Evolutionary conservation across 164 flowering plant genomes (phyloP).

Genomic region (Echeveria elegans): DNA sequence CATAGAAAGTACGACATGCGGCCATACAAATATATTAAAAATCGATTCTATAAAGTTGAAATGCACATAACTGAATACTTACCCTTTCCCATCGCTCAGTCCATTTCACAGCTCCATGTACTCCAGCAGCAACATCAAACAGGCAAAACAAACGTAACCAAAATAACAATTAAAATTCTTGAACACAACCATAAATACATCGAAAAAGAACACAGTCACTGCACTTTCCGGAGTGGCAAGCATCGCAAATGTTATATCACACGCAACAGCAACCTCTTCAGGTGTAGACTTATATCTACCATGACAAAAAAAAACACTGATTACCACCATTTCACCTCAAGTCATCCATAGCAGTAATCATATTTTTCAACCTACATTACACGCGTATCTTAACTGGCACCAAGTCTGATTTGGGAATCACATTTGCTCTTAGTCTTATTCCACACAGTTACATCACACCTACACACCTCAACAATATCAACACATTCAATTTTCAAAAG

Average conservation of each 20-base stretch:
- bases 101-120: conserved; percentile 72
- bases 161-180: too few species aligned
- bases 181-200: neutral
- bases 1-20: too few species aligned
- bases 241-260: conserved; percentile 94
- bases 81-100: conserved; percentile 85
- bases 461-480: conserved; percentile 16
- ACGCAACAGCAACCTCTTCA: conserved; percentile 76
- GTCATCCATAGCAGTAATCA: too few species aligned
- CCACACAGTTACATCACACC: conserved; percentile 92
- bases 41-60: too few species aligned
- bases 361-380: neutral
- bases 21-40: neutral
- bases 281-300: conserved; percentile 75
- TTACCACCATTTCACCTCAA: neutral
- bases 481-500: neutral
- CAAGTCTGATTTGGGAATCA: conserved; percentile 75
- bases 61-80: conserved; percentile 6
- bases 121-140: conserved; percentile 82
- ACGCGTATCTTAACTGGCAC: conserved; percentile 70
- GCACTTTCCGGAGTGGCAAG: conserved; percentile 98
- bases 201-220: conserved; percentile 43
- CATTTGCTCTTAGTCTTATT: conserved; percentile 93
- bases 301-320: neutral
- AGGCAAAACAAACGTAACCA: too few species aligned